phyloP scores from a whole-genome alignment of 2,329 filamentous ascomycete species.

The Ophiocordyceps camponoti-leonardi region DNA sequence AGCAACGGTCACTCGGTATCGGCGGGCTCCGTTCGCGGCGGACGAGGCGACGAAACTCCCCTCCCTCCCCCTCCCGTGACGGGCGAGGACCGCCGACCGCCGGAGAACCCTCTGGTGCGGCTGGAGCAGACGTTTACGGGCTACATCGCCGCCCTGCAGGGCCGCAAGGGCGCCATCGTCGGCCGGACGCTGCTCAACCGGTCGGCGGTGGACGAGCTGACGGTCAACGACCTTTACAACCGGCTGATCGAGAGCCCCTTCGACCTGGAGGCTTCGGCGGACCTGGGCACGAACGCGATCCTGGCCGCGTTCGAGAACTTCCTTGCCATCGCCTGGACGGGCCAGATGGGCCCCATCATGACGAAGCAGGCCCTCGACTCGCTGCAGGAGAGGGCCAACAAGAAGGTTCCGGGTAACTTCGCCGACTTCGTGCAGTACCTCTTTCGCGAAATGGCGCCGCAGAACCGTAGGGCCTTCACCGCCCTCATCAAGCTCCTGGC shows the following conservation, averaged over 20 bases:
- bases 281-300: conserved; percentile 65
- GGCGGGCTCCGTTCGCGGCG: conserved; percentile 33
- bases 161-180: conserved; percentile 73
- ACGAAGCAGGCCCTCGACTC: conserved; percentile 48
- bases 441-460: conserved; percentile 49
- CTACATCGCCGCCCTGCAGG: conserved; percentile 67
- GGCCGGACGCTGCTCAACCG: conserved; percentile 60
- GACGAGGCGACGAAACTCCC: conserved; percentile 29
- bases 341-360: conserved; percentile 75
- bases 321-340: conserved; percentile 69
- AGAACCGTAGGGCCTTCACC: conserved; percentile 62
- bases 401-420: conserved; percentile 55
- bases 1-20: conserved; percentile 34
- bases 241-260: conserved; percentile 68
- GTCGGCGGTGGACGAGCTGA: conserved; percentile 53
- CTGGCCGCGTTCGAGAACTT: conserved; percentile 94
- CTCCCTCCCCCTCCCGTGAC: conserved; percentile 10
- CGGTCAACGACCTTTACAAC: conserved; percentile 84
- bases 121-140: conserved; percentile 75
- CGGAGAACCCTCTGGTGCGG: conserved; percentile 50
- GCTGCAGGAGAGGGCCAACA: conserved; percentile 52
- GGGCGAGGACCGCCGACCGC: conserved; percentile 34
- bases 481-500: conserved; percentile 72
- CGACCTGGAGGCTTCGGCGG: conserved; percentile 57
- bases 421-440: conserved; percentile 49